Evolutionary conservation across 106 monocot genomes (phyloP), one percentile per base, ranked within the genome.

Genomic region (Allium sativum): DNA sequence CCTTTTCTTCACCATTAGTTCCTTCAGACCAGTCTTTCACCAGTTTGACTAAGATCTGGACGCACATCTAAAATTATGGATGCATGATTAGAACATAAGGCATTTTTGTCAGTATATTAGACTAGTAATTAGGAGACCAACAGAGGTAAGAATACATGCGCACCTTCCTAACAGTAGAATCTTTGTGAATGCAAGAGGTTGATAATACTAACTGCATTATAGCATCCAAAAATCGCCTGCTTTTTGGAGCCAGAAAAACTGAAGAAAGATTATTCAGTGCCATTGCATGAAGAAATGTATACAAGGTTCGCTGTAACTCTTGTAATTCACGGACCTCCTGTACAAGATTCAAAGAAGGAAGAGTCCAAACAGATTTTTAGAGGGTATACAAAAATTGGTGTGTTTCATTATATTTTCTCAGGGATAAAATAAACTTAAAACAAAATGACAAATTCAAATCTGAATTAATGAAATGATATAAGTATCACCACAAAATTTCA

Each of bases 251-350:
- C 52, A 96, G 74, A 17, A 96, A 77, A 71, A 90, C 69, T 15
- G 81, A 82, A 17, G 95, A 96, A 21, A 96, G 81, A 65, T 87
- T 84, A 74, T 91, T 81, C 13, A 69, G 79, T 40, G 73, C 77
- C 71, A 91, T 79, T 59, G 82, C 84, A 78, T 90, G 95, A 77
- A 96, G 84, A 73, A 96, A 96, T 21, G 87, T 82, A 61, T 78
- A 91, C 12, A 91, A 75, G 50, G 73, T 77, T 13, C 69, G 77
- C 42, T 96, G 87, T 56, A 96, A 70, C 65, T 96, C 95, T 67
- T 91, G 90, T 54, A 96, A 73, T 71, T 96, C 95, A 19, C 95
- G 86, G 45, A 87, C 66, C 77, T 96, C 95, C 95, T 96, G 21
- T 31, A 31, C 45, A 81, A 57, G 18, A 55, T 57, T 42, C 18